These are phyloP conservation scores for Rhazya stricta DNA, from an alignment of 257 asterid genomes.

Conservation along the genomic window DNA sequence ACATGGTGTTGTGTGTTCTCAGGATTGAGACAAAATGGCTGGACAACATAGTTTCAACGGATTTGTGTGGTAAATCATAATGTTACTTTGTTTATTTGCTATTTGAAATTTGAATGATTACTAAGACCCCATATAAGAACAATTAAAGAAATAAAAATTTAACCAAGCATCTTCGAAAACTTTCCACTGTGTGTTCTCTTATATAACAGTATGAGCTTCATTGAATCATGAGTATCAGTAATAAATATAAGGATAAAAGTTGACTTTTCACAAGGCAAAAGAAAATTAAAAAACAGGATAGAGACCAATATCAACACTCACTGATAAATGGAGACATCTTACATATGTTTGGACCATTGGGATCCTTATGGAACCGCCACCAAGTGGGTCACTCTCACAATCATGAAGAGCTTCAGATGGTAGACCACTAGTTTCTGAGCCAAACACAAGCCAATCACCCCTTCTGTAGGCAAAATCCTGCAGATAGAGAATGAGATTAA, in stretches of 20 bases:
- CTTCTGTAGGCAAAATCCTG: constrained; percentile 78
- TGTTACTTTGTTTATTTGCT: background rate
- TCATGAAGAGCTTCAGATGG: constrained; percentile 79
- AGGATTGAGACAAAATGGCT: constrained; percentile 1
- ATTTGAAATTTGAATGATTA: background rate
- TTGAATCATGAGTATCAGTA: background rate
- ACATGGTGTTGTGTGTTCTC: constrained; percentile 24
- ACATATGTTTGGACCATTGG: constrained; percentile 96
- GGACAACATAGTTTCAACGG: background rate
- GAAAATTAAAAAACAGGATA: constrained; percentile 8
- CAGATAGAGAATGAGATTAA: constrained; percentile 9
- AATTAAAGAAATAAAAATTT: background rate
- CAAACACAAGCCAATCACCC: constrained; percentile 97
- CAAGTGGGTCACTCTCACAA: constrained; percentile 51
- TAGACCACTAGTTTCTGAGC: constrained; percentile 83
- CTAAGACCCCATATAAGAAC: background rate
- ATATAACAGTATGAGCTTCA: background rate
- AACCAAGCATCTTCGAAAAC: background rate
- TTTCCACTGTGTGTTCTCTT: background rate
- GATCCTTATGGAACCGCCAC: constrained; percentile 74
- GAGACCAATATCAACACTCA: constrained; percentile 84
- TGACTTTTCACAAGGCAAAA: background rate
- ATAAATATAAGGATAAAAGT: background rate
- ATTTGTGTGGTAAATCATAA: background rate
- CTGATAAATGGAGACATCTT: constrained; percentile 87